Conservation (phyloP, 1,139 yeast genomes). For the Protomyces pachydermus region DNA sequence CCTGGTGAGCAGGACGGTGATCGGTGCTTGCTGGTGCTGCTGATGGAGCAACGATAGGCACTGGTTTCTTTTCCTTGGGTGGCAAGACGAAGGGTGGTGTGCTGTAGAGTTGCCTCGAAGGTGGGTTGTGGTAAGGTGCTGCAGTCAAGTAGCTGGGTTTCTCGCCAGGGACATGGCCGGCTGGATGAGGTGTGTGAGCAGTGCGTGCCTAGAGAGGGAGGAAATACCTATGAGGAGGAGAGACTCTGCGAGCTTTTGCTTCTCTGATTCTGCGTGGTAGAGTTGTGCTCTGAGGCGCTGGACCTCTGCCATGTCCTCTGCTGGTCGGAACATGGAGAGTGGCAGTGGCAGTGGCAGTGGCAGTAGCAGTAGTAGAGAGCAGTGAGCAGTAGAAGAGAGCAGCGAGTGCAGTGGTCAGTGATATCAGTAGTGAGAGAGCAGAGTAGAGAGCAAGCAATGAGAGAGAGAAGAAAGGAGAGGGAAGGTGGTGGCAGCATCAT, state of each 20-base stretch:
- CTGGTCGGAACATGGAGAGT: too few species aligned
- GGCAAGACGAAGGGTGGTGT: neutral
- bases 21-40: neutral
- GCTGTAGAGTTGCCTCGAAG: too few species aligned
- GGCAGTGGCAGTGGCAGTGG: too few species aligned
- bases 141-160: neutral
- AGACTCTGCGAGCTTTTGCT: neutral
- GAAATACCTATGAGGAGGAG: too few species aligned
- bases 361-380: too few species aligned
- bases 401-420: too few species aligned
- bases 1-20: neutral
- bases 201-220: too few species aligned
- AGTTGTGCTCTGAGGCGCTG: neutral
- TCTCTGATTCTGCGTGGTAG: neutral
- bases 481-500: too few species aligned
- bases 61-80: neutral
- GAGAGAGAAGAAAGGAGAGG: neutral
- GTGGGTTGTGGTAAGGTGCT: too few species aligned
- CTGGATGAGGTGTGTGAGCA: neutral
- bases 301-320: too few species aligned
- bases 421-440: too few species aligned
- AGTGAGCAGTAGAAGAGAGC: neutral
- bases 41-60: neutral
- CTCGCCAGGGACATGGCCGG: neutral
- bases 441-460: neutral